Percentiles rank a stretch among this genome's conserved stretches.
Conservation (phyloP, 352 stramenopile genomes). For the Globisporangium viniferum region DNA sequence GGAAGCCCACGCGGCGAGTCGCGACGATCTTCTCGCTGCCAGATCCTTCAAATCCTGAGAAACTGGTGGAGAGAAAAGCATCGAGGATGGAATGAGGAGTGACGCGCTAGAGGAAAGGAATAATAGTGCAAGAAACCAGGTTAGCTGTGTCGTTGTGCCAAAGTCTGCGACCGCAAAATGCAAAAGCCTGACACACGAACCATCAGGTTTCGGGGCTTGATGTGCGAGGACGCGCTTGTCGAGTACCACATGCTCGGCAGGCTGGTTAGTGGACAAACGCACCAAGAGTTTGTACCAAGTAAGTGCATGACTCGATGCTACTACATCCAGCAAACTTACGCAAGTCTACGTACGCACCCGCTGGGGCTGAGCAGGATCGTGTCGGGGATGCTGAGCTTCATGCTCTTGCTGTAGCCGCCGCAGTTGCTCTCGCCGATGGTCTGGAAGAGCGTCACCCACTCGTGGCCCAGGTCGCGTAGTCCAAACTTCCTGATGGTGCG, state of each 20-base stretch:
- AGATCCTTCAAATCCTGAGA: not conserved
- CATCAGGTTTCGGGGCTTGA: slow-evolving; percentile 39
- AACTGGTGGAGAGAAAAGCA: slow-evolving; percentile 15
- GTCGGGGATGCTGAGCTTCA: slow-evolving; percentile 56
- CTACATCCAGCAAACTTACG: not conserved
- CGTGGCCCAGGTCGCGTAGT: slow-evolving; percentile 42
- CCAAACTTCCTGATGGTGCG: slow-evolving; percentile 24
- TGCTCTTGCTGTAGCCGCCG: slow-evolving; percentile 24
- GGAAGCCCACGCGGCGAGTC: slow-evolving; percentile 34
- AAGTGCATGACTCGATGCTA: too few species aligned
- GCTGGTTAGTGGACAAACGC: slow-evolving; percentile 15
- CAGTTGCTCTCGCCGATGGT: slow-evolving; percentile 28
- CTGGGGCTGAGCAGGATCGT: slow-evolving; percentile 58
- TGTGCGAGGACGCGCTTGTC: slow-evolving; percentile 37
- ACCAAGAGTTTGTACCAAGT: not conserved
- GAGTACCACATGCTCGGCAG: slow-evolving; percentile 61
- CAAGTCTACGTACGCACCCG: slow-evolving; percentile 24
- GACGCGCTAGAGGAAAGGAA: slow-evolving; percentile 24
- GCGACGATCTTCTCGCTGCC: slow-evolving; percentile 19
- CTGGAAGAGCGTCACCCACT: slow-evolving; percentile 62
- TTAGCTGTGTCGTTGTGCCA: not conserved
- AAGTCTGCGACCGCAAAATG: not conserved
- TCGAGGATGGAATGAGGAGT: slow-evolving; percentile 40
- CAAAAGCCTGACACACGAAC: slow-evolving; percentile 15
- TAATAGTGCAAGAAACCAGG: not conserved